These are phyloP conservation scores for Cyberlindnera amylophila DNA, from an alignment of 805 yeast species.

Conservation along the genomic window DNA sequence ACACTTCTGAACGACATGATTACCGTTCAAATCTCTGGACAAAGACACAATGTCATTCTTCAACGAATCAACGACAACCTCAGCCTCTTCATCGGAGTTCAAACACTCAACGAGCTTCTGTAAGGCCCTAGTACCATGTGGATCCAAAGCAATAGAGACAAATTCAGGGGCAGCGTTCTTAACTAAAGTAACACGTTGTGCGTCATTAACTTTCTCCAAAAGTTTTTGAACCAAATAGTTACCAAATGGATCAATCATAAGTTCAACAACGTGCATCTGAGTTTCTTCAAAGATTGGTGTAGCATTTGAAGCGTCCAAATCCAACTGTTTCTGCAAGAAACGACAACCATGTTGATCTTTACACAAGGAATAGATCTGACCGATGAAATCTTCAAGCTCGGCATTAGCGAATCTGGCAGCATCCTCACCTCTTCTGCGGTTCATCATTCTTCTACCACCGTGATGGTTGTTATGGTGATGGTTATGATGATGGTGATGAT, in stretches of 20 bases:
- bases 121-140: slow-evolving; percentile 94
- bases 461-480: slow-evolving; percentile 9
- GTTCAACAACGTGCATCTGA: slow-evolving; percentile 68
- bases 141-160: slow-evolving; percentile 79
- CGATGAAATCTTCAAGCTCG: slow-evolving; percentile 60
- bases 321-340: slow-evolving; percentile 83
- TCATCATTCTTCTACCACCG: slow-evolving; percentile 18
- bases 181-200: slow-evolving; percentile 68
- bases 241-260: slow-evolving; percentile 97
- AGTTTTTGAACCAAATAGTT: slow-evolving; percentile 90
- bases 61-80: slow-evolving; percentile 55
- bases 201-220: slow-evolving; percentile 67
- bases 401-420: slow-evolving; percentile 69
- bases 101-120: slow-evolving; percentile 89
- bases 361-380: slow-evolving; percentile 76
- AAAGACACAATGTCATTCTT: slow-evolving; percentile 70
- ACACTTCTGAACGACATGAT: slow-evolving; percentile 94
- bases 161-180: slow-evolving; percentile 69
- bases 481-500: slow-evolving; percentile 8
- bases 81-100: slow-evolving; percentile 65
- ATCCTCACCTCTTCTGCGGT: slow-evolving; percentile 46
- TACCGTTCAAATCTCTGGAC: slow-evolving; percentile 90
- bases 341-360: slow-evolving; percentile 97
- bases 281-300: slow-evolving; percentile 79
- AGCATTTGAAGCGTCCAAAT: slow-evolving; percentile 58